These are phyloP conservation scores for Boletellus ananas DNA, from an alignment of 768 basidiomycete species.

Conservation along the genomic window DNA sequence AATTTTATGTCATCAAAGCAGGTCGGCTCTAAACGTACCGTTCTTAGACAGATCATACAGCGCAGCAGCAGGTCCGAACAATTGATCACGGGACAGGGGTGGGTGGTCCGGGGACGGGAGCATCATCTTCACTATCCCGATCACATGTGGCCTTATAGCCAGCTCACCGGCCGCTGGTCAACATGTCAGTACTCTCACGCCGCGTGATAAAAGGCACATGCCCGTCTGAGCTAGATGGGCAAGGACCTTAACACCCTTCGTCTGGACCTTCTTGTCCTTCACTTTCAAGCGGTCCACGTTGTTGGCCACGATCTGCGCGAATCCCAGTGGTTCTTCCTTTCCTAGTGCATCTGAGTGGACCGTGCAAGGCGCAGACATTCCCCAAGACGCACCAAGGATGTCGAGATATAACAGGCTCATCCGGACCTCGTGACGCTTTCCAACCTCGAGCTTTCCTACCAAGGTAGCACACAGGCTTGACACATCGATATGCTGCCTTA, in stretches of 20 bases:
- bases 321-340: not conserved
- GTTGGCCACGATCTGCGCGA: not conserved
- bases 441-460: slow-evolving; percentile 10
- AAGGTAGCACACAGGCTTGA: slow-evolving; percentile 16
- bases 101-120: not conserved
- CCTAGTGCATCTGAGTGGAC: too few species aligned
- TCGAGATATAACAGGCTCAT: slow-evolving; percentile 21
- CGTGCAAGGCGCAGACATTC: too few species aligned
- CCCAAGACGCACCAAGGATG: slow-evolving; percentile 14
- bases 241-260: slow-evolving; percentile 3
- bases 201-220: not conserved
- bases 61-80: not conserved
- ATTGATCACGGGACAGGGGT: not conserved
- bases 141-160: not conserved
- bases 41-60: slow-evolving; percentile 4
- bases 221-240: slow-evolving; percentile 6
- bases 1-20: not conserved
- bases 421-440: slow-evolving; percentile 9
- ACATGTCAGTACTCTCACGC: not conserved
- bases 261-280: slow-evolving; percentile 1
- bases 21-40: not conserved
- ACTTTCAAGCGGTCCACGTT: not conserved
- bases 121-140: slow-evolving; percentile 4
- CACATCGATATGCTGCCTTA: slow-evolving; percentile 6
- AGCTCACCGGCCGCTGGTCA: not conserved